Percentiles rank a stretch among this genome's conserved stretches.
These are phyloP conservation scores for Microbotryum scabiosae DNA, from an alignment of 1,284 basidiomycete genomes.

Conservation along the genomic window DNA sequence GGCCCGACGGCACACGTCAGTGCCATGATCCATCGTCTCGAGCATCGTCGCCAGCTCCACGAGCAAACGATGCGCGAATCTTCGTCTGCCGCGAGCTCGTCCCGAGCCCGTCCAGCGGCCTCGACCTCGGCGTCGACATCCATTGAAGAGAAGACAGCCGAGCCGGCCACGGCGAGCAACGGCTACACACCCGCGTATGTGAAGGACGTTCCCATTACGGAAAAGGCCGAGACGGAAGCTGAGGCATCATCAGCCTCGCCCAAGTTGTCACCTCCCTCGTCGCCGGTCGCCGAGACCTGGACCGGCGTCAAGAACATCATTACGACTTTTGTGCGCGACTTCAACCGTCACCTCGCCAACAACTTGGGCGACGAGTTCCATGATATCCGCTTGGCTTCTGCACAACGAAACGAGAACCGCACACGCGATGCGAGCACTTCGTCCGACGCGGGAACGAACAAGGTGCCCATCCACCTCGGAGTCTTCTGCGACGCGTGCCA, in stretches of 20 bases:
- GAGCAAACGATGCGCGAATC: too few species aligned
- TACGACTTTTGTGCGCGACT: conserved; percentile 53
- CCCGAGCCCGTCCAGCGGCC: background rate
- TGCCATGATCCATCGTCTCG: too few species aligned
- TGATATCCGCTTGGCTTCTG: too few species aligned
- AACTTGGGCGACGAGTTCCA: conserved; percentile 44
- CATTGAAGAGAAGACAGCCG: background rate
- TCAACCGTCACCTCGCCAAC: conserved; percentile 48
- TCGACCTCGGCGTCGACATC: background rate
- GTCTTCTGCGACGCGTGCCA: conserved; percentile 28
- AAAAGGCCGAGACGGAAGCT: background rate
- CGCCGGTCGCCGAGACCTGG: conserved; percentile 16
- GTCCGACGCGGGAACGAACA: background rate
- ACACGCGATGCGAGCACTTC: too few species aligned
- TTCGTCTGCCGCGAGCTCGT: background rate
- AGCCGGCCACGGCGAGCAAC: background rate
- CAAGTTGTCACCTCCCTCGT: conserved; percentile 5
- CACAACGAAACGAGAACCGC: too few species aligned
- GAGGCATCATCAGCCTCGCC: conserved; percentile 8
- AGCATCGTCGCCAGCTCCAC: too few species aligned
- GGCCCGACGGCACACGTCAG: too few species aligned
- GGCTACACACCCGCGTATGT: background rate
- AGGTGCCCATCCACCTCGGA: conserved; percentile 4
- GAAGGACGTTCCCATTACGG: background rate
- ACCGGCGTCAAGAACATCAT: conserved; percentile 47